Conservation (phyloP, 1,284 basidiomycete genomes). For the Puccinia triticina region DNA sequence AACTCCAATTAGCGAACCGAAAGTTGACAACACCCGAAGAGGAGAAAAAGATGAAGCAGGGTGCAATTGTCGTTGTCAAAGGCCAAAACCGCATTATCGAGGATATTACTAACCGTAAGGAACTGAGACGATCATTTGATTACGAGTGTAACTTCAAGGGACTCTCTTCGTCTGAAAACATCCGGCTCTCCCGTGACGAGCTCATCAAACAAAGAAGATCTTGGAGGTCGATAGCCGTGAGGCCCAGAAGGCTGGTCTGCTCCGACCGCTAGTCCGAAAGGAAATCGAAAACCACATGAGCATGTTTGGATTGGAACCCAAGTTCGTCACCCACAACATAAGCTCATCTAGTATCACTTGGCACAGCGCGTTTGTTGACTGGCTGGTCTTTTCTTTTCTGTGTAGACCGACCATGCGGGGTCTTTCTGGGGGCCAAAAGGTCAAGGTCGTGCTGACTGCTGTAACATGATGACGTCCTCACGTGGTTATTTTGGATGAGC, state of each 20-base stretch:
- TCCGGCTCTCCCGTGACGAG: constrained; percentile 94
- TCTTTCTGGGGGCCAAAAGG: constrained; percentile 99
- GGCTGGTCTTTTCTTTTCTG: background rate
- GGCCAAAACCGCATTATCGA: constrained; percentile 93
- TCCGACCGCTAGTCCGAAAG: constrained; percentile 92
- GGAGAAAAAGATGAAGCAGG: constrained; percentile 94
- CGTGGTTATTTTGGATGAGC: constrained; percentile 96
- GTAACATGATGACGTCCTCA: constrained; percentile 98
- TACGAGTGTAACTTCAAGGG: constrained; percentile 85
- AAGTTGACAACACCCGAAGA: constrained; percentile 86
- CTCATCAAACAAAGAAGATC: constrained; percentile 84
- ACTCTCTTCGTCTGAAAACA: constrained; percentile 88
- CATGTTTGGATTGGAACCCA: constrained; percentile 92
- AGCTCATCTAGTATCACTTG: constrained; percentile 19
- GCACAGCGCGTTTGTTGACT: background rate
- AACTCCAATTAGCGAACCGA: constrained; percentile 87
- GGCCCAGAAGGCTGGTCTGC: constrained; percentile 91
- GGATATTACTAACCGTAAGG: constrained; percentile 88
- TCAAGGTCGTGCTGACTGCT: constrained; percentile 98
- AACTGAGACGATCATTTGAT: constrained; percentile 98
- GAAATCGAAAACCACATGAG: constrained; percentile 98
- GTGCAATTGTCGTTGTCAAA: constrained; percentile 79
- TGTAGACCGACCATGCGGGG: constrained; percentile 79
- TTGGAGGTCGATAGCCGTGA: constrained; percentile 95
- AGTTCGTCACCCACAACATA: constrained; percentile 82